Base-by-base conservation (phyloP, 805 yeast genomes). In the Komagataella ulmi region DNA sequence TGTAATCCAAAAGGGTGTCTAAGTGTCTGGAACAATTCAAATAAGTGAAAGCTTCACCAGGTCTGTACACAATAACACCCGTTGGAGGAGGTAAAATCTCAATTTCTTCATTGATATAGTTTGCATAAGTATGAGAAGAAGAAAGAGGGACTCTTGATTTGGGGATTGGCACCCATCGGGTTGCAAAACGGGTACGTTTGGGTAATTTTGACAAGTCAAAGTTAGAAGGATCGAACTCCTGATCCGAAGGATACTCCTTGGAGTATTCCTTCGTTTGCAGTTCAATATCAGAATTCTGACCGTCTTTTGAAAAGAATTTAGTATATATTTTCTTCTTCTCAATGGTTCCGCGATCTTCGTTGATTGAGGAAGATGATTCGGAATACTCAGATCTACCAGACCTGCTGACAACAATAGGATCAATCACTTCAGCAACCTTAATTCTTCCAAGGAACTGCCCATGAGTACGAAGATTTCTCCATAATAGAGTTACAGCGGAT, bases 401-500 rank as follows among this genome's bases (percentile, higher is more conserved):
- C 6, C 17, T 45, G 17, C 48, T 17, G 18, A 45, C 17, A 48
- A 81, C 65, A 14, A 65, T 61, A 19, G 93, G 90, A 60, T 83
- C 80, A 51, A 77, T 62, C n/a, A 83, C 80, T 62, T 85, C 88
- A 43, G 85, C 80, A 54, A 84, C 79, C 60, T 78, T 75, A 54
- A 88, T 77, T 58, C 83, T 75, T 52, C 97, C 97, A 63, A 90
- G 72, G 69, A 89, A 88, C 50, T 78, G 75, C 56, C 96, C 96
- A 53, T 75, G 75, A 46, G 97, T 95, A 70, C 79, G 81, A 23
- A 95, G 86, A 49, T 85, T 65, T 61, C 88, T 79, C 69, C 88
- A 79, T 52, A 90, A 70, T 53, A 89, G 67, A 47, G 78, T 72
- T 18, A 88, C 96, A 58, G 75, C 77, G 40, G 95, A 86, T 52